Conservation (phyloP, 2,329 filamentous ascomycete genomes). For the Coleophoma eucalyptorum region DNA sequence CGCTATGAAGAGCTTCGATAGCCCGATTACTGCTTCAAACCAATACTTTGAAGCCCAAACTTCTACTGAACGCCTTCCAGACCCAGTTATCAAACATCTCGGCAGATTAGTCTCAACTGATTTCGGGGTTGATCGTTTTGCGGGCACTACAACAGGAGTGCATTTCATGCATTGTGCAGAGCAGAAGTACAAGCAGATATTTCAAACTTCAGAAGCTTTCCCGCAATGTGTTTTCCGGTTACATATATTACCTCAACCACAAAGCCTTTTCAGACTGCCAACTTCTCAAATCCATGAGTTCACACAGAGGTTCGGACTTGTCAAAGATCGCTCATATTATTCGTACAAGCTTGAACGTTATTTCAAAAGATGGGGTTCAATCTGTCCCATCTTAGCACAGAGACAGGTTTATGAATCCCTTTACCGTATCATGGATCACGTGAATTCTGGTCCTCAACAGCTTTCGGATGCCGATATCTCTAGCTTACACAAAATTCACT, state of each 20-base stretch:
- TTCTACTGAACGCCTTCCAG: background rate
- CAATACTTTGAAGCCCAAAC: background rate
- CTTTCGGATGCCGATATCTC: too few species aligned
- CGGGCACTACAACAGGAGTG: slow-evolving; percentile 3
- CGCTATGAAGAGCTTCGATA: background rate
- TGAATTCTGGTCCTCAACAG: too few species aligned
- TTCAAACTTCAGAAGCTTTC: background rate
- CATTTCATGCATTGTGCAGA: slow-evolving; percentile 3
- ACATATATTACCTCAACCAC: background rate
- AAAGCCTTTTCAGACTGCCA: background rate
- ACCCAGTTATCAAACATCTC: slow-evolving; percentile 1
- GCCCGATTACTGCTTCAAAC: background rate
- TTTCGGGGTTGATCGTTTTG: slow-evolving; percentile 1
- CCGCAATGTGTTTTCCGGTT: slow-evolving; percentile 1
- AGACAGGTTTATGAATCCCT: background rate
- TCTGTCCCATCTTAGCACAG: background rate
- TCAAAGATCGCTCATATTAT: background rate
- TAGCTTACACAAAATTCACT: background rate
- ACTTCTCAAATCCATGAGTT: too few species aligned
- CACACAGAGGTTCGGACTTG: too few species aligned
- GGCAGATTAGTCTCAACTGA: slow-evolving; percentile 1
- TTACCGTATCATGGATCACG: too few species aligned
- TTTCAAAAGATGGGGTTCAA: background rate
- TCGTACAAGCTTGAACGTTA: background rate
- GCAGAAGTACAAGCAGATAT: slow-evolving; percentile 1